Evolutionary conservation across 108 stramenopile species (phyloP).

Genomic region (Nitzschia palea): DNA sequence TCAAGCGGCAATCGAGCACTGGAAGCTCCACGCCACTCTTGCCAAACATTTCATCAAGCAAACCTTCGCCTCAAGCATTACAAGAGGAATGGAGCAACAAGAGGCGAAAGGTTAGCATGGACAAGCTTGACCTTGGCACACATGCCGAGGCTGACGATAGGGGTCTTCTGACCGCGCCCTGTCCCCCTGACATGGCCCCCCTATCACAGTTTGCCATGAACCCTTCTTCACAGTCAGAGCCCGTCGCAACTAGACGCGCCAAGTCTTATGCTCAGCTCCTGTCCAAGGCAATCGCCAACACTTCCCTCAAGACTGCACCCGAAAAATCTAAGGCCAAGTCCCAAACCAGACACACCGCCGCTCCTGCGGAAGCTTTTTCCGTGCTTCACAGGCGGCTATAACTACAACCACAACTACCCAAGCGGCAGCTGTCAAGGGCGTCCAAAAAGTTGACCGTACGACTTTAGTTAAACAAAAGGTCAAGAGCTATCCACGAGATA

Average conservation of each 20-base stretch:
- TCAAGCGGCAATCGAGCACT: slow-evolving; percentile 5
- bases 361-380: neutral
- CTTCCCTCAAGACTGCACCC: neutral
- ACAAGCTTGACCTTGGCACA: neutral
- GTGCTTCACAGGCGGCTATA: too few relatives aligned
- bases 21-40: neutral
- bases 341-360: neutral
- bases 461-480: slow-evolving; percentile 42
- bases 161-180: too few relatives aligned
- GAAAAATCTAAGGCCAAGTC: neutral
- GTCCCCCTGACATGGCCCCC: too few relatives aligned
- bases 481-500: slow-evolving; percentile 36
- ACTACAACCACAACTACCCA: neutral
- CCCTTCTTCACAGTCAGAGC: too few relatives aligned
- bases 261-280: neutral
- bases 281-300: neutral
- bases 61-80: neutral
- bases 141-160: too few relatives aligned
- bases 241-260: neutral
- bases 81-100: neutral
- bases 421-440: neutral
- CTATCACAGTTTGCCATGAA: too few relatives aligned
- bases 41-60: neutral
- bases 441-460: slow-evolving; percentile 17
- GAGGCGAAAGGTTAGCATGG: slow-evolving; percentile 4